Base-by-base conservation (phyloP, 768 basidiomycete species). In the Steccherinum ochraceum region DNA sequence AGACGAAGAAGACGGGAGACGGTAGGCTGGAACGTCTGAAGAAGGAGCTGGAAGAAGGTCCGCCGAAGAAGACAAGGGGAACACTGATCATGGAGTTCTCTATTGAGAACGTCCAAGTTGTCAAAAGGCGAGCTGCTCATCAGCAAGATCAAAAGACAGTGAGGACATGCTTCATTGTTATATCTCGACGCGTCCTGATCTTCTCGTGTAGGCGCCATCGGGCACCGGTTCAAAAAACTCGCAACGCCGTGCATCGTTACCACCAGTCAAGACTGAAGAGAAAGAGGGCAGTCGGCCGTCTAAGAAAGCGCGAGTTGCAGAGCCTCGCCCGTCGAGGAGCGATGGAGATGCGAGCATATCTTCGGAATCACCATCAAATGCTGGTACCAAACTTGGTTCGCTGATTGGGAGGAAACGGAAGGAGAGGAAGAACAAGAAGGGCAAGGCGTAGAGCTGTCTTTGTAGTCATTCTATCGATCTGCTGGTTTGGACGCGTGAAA, bases 41-140 rank as follows among this genome's bases (percentile, higher is more conserved):
- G 59, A 73, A 73, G 21, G 81, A 84, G 61, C 64, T 78, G 42
- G 68, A 58, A 35, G 76, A 71, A 51, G 74, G 69, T 52, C 69
- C 65, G 16, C 72, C 72, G 42, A 79, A 73, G 35, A 71, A 71
- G 16, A 55, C 58, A 20, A 71, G 57, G 52, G 76, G 76, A 13
- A 73, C 80, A 3, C 67, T 96, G 54, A 85, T 95, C 59, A 81
- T 93, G n/a, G 94, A 98, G 69, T 96, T 96, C 67, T 93, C 92
- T 39, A 92, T 97, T 46, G 93, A 97, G 72, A 97, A 97, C 61
- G 72, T 90, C 18, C 88, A 93, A 68, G 91, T 94, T 24, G 84
- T 93, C 35, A 86, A 87, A 56, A 73, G 91, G 50, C 74, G 93
- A 59, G 74, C 76, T 35, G 77, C 80, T 1, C 73, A 72, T 49